phyloP scores from a whole-genome alignment of 331 rosid species.

The Saraca asoca region DNA sequence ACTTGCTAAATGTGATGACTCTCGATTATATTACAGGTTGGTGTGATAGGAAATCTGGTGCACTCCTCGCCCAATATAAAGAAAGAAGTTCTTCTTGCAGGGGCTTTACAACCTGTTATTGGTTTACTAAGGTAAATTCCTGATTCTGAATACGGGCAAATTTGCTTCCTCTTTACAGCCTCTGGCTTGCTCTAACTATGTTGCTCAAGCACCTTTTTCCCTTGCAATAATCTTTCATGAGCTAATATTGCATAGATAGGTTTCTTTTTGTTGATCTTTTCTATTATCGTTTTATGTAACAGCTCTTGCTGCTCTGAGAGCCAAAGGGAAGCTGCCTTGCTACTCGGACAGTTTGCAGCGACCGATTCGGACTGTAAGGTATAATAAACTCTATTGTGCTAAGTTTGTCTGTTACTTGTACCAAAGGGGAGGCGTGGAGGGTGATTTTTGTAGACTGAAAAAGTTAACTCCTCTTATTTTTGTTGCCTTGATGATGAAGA shows the following conservation, averaged over 20 bases:
- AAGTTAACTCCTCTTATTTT: neutral
- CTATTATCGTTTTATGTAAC: slow-evolving; percentile 30
- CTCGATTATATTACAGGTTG: slow-evolving; percentile 69
- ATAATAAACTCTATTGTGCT: slow-evolving; percentile 15
- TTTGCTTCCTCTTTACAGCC: slow-evolving; percentile 4
- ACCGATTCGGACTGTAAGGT: slow-evolving; percentile 99
- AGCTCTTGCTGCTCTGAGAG: slow-evolving; percentile 98
- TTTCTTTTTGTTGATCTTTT: slow-evolving; percentile 28
- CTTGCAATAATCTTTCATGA: neutral
- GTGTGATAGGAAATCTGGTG: slow-evolving; percentile 97
- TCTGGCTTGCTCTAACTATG: neutral
- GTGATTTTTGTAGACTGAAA: slow-evolving; percentile 12
- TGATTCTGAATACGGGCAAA: slow-evolving; percentile 25
- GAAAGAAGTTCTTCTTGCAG: slow-evolving; percentile 94
- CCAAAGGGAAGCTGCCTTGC: slow-evolving; percentile 97
- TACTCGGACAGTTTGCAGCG: slow-evolving; percentile 98
- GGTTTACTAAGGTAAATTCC: slow-evolving; percentile 81
- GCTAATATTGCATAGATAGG: neutral
- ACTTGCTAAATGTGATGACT: slow-evolving; percentile 36
- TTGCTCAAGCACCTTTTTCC: slow-evolving; percentile 16
- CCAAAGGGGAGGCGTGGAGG: neutral
- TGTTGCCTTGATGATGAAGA: slow-evolving; percentile 28
- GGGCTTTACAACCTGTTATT: slow-evolving; percentile 97
- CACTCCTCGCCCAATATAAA: slow-evolving; percentile 97
- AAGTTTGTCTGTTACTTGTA: slow-evolving; percentile 5